These are phyloP conservation scores for Lipomyces starkeyi DNA, from an alignment of 805 yeast genomes.

Conservation along the genomic window DNA sequence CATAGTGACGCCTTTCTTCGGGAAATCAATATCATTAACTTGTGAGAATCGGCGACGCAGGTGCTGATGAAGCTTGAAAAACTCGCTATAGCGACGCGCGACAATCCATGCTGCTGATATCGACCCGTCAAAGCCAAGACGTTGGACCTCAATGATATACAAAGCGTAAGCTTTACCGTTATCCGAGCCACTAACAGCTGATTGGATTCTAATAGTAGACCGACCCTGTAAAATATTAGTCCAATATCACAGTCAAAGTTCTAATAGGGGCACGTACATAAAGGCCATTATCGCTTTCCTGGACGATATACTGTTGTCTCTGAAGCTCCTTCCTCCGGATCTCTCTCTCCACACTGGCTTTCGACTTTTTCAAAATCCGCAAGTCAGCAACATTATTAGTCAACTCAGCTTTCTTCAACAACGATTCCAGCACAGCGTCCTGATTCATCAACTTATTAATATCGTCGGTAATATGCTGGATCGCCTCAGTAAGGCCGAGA, in stretches of 20 bases:
- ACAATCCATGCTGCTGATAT: slow-evolving; percentile 83
- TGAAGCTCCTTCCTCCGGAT: slow-evolving; percentile 74
- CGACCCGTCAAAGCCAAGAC: slow-evolving; percentile 51
- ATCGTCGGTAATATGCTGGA: slow-evolving; percentile 56
- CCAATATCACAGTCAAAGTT: background rate
- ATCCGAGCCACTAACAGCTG: slow-evolving; percentile 57
- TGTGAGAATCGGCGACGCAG: slow-evolving; percentile 59
- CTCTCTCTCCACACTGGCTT: slow-evolving; percentile 69
- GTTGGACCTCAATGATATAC: slow-evolving; percentile 79
- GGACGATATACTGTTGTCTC: slow-evolving; percentile 80
- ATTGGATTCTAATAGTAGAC: slow-evolving; percentile 47
- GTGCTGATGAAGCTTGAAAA: slow-evolving; percentile 70
- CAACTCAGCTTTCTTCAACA: slow-evolving; percentile 80
- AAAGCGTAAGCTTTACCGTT: slow-evolving; percentile 65
- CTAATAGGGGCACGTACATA: slow-evolving; percentile 56
- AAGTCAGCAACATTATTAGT: slow-evolving; percentile 77
- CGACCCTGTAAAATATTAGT: slow-evolving; percentile 29
- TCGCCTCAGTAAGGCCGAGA: slow-evolving; percentile 52
- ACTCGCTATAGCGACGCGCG: slow-evolving; percentile 88
- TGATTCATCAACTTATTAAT: slow-evolving; percentile 69
- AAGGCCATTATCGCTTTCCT: slow-evolving; percentile 78
- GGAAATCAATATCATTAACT: slow-evolving; percentile 58
- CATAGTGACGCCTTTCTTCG: slow-evolving; percentile 60
- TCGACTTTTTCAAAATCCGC: slow-evolving; percentile 70
- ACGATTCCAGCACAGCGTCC: slow-evolving; percentile 64